These are phyloP conservation scores for Syzygium aqueum DNA, from an alignment of 345 rosid genomes.

Conservation along the genomic window DNA sequence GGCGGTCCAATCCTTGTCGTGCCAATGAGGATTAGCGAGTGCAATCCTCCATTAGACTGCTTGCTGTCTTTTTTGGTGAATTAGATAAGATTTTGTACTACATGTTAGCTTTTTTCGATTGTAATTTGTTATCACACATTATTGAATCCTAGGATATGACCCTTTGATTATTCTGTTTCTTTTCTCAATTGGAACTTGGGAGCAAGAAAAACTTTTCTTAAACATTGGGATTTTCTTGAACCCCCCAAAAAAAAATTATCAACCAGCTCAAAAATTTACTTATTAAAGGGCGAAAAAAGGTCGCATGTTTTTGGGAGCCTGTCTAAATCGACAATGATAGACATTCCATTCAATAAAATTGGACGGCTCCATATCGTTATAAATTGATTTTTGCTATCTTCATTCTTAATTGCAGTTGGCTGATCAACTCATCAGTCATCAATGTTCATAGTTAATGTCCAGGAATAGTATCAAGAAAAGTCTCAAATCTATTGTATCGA, in stretches of 20 bases:
- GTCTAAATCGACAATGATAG: background rate
- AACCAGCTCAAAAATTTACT: background rate
- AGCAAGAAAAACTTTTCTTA: background rate
- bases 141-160: background rate
- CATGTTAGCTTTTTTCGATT: background rate
- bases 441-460: background rate
- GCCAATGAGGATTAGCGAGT: background rate
- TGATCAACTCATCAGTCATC: background rate
- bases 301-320: background rate
- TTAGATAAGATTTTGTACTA: background rate
- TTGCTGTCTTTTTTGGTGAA: background rate
- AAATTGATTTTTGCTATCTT: background rate
- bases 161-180: background rate
- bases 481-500: too few species aligned
- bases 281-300: background rate
- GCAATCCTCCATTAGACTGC: background rate
- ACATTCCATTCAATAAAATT: background rate
- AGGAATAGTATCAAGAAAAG: too few species aligned
- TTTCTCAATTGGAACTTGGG: background rate
- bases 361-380: background rate
- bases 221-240: background rate
- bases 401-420: background rate
- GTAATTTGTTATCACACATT: background rate
- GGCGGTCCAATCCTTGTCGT: background rate
- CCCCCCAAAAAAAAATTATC: background rate